Evolutionary conservation across 2,329 filamentous ascomycete species (phyloP), one percentile per base, ranked within the genome.

Genomic region (Cadophora gregata): DNA sequence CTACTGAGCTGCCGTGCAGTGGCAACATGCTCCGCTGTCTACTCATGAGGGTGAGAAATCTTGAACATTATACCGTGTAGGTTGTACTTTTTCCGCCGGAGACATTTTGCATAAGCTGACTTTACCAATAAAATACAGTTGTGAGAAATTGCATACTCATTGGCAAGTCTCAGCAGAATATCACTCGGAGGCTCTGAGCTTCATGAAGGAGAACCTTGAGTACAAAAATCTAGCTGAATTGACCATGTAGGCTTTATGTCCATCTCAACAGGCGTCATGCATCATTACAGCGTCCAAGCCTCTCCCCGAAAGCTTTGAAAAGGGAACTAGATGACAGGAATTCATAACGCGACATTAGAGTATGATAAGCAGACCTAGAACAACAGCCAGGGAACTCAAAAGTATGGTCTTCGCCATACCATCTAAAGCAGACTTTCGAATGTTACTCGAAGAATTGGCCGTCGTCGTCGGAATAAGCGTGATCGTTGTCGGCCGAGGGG

Each of bases 401-500:
- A 53, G 16, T 53, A 31, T 19, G 31, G 16, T 14, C 50, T 53
- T 53, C 50, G n/a, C 14, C 50, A 53, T 53, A 6, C 25, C 24
- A 4, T 53, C 50, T 2, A 53, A 19, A 31, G 50, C 25, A 31
- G 25, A 31, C n/a, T 12, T 53, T 1, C 50, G 12, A 8, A 51
- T 8, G 3, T 51, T 24, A 19, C 25, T 53, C n/a, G 50, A 53
- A 19, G 50, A 53, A 19, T 31, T 53, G 2, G 50, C 50, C 4
- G 50, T 53, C 50, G 50, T 53, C 3, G 50, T 53, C 14, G 50
- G 50, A 24, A 53, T 29, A 19, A 53, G 25, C 6, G 50, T 53
- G 27, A 53, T 53, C 2, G 50, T 53, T 6, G 50, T 53, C 25
- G 50, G 50, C 14, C n/a, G 50, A 31, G 50, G 50, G 8, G 27